Evolutionary conservation across 1,139 yeast genomes (phyloP).

Genomic region (Citeromyces siamensis): DNA sequence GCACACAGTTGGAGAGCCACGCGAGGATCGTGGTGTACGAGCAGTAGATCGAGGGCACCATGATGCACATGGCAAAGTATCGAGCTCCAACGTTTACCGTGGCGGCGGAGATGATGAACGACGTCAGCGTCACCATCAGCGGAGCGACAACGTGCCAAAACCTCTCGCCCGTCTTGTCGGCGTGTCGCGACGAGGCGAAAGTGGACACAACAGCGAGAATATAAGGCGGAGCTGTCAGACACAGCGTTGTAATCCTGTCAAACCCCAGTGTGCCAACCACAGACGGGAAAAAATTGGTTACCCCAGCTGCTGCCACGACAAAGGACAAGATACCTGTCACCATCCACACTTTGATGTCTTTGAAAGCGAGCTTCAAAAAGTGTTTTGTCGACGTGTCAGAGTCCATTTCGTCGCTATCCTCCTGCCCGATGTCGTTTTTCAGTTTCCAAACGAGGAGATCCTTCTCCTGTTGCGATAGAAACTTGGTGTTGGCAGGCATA

Average conservation of each 20-base stretch:
- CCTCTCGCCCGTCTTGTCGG: conserved; percentile 45
- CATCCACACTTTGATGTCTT: conserved; percentile 34
- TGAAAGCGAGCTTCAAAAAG: conserved; percentile 27
- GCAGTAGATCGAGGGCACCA: conserved; percentile 46
- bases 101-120: conserved; percentile 42
- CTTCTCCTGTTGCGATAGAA: conserved; percentile 26
- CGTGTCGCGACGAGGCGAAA: conserved; percentile 41
- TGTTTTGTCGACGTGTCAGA: conserved; percentile 22
- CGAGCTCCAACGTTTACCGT: conserved; percentile 46
- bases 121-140: conserved; percentile 27
- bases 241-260: conserved; percentile 32
- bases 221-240: conserved; percentile 52
- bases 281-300: conserved; percentile 50
- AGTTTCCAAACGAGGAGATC: conserved; percentile 27
- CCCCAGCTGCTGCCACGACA: conserved; percentile 45
- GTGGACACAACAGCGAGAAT: conserved; percentile 40
- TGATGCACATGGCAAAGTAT: conserved; percentile 48
- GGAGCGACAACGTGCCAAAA: conserved; percentile 39
- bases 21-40: conserved; percentile 41
- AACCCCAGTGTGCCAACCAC: conserved; percentile 44
- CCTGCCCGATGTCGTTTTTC: conserved; percentile 23
- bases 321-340: conserved; percentile 10
- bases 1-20: conserved; percentile 39
- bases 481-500: conserved; percentile 33
- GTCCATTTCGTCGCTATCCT: conserved; percentile 15